Percentiles rank a stretch among this genome's conserved stretches.
Conservation (phyloP, 2,329 filamentous ascomycete species). For the Fusarium sp. region DNA sequence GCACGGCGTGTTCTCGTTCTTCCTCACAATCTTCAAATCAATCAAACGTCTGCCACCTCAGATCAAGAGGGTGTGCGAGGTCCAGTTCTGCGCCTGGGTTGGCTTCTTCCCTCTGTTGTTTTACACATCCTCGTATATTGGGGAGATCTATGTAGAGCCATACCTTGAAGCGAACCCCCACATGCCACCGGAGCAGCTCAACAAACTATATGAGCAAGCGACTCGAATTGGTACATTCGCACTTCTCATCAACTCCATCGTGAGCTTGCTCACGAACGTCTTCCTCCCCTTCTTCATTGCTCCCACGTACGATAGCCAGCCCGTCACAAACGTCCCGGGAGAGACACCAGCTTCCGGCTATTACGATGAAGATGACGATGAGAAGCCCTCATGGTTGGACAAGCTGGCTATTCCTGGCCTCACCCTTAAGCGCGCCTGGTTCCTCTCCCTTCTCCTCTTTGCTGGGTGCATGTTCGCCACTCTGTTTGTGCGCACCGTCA, state of each 20-base stretch:
- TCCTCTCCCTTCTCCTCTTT: slow-evolving; percentile 86
- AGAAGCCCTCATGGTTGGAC: slow-evolving; percentile 61
- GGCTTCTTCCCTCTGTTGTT: slow-evolving; percentile 97
- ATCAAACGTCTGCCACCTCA: slow-evolving; percentile 84
- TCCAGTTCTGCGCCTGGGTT: slow-evolving; percentile 90
- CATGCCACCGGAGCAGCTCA: slow-evolving; percentile 79
- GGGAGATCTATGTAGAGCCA: slow-evolving; percentile 90
- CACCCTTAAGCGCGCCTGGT: slow-evolving; percentile 89
- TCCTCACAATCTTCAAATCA: slow-evolving; percentile 79
- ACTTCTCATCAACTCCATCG: slow-evolving; percentile 86
- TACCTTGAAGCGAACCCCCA: slow-evolving; percentile 80
- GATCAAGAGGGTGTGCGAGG: slow-evolving; percentile 82
- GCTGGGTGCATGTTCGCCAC: slow-evolving; percentile 84
- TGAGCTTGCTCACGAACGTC: slow-evolving; percentile 83
- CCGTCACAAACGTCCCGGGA: slow-evolving; percentile 48
- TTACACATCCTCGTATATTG: slow-evolving; percentile 94
- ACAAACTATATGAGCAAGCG: slow-evolving; percentile 82
- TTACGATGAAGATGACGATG: slow-evolving; percentile 48
- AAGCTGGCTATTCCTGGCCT: slow-evolving; percentile 81
- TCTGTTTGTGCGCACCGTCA: slow-evolving; percentile 77
- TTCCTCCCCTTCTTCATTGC: slow-evolving; percentile 87
- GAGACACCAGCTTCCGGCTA: slow-evolving; percentile 47
- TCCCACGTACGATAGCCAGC: slow-evolving; percentile 74
- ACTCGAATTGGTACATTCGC: slow-evolving; percentile 91
- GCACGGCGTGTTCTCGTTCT: slow-evolving; percentile 80